Conservation (phyloP, 164 flowering plant genomes). For the Vitis amurensis region DNA sequence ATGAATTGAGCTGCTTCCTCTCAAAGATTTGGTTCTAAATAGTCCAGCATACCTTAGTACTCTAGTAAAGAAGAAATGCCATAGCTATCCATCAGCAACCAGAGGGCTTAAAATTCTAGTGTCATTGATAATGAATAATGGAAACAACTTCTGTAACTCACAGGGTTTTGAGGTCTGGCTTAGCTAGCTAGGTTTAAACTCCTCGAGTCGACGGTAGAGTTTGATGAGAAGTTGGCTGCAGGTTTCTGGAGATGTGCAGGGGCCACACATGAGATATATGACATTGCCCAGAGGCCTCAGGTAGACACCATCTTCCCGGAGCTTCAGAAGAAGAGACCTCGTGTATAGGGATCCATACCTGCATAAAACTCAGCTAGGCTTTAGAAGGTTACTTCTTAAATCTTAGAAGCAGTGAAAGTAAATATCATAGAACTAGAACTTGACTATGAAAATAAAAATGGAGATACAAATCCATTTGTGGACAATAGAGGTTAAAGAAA, state of each 20-base stretch:
- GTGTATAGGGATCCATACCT: constrained; percentile 79
- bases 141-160: too few species aligned
- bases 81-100: too few species aligned
- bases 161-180: too few species aligned
- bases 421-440: too few species aligned
- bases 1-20: too few species aligned
- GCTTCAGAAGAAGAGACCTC: constrained; percentile 60
- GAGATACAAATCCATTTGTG: background rate
- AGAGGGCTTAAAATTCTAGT: too few species aligned
- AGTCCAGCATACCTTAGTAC: too few species aligned
- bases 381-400: background rate
- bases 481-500: background rate
- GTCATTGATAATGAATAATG: too few species aligned
- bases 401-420: too few species aligned
- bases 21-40: too few species aligned
- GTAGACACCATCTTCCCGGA: constrained; percentile 84
- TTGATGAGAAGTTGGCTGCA: constrained; percentile 58
- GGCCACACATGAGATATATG: constrained; percentile 90
- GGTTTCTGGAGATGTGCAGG: constrained; percentile 68
- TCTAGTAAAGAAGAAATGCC: too few species aligned
- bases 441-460: too few species aligned
- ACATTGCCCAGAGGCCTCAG: constrained; percentile 97
- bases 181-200: constrained; percentile 29
- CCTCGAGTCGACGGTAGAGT: constrained; percentile 51
- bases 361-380: constrained; percentile 13